Evolutionary conservation across 2,329 filamentous ascomycete species (phyloP).

Genomic region (Akanthomyces muscarius): DNA sequence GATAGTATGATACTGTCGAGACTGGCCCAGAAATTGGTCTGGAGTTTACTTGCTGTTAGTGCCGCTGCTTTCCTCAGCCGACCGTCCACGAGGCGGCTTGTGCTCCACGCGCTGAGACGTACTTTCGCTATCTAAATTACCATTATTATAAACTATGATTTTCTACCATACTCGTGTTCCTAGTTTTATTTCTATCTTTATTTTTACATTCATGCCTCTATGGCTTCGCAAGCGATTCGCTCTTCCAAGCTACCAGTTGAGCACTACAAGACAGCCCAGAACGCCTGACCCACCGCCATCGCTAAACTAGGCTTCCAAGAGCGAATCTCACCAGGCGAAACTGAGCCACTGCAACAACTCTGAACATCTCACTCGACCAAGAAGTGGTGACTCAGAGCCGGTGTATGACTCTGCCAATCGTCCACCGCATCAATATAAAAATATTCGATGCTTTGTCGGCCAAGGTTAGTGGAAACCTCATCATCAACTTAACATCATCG

Average conservation of each 20-base stretch:
- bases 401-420: not conserved
- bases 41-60: not conserved
- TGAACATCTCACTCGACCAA: not conserved
- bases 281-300: not conserved
- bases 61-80: not conserved
- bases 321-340: not conserved
- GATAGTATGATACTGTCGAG: not conserved
- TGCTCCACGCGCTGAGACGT: not conserved
- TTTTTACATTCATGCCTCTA: no score
- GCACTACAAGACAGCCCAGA: not conserved
- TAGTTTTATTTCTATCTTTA: no score
- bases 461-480: not conserved
- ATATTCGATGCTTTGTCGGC: not conserved
- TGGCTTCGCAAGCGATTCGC: not conserved
- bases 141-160: no score
- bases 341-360: not conserved
- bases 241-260: no score
- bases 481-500: not conserved
- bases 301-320: not conserved
- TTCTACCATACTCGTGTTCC: no score
- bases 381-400: conserved; percentile 1
- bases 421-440: not conserved
- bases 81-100: not conserved
- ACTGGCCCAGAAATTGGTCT: not conserved
- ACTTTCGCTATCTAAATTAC: no score